Evolutionary conservation across 352 stramenopile species (phyloP), one percentile per base, ranked within the genome.

Genomic region (Globisporangium spinosum): DNA sequence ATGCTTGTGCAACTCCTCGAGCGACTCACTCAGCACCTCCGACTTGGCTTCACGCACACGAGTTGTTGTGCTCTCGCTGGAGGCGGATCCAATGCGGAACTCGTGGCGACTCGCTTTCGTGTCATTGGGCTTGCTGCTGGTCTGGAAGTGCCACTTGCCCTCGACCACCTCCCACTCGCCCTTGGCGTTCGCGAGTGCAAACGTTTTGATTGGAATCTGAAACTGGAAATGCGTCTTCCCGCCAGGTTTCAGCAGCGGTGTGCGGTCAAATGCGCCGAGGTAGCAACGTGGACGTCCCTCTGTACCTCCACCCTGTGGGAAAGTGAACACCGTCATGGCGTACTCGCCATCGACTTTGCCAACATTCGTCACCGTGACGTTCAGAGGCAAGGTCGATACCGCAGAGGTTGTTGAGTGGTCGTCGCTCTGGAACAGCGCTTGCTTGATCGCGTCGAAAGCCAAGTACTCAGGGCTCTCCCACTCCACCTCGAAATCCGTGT

Each of bases 401-500:
- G 35, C 62, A 4, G 66, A 62, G 25, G 67, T 77, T 20, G 72
- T 32, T 32, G 29, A 61, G 20, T 70, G 23, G 25, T 43, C 12
- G 13, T 60, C 8, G 10, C 56, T 35, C 7, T 51, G 47, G 12
- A 10, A 7, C 3, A 84, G 59, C 17, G 69, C 51, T 32, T 70
- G 57, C 10, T 59, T 23, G 34, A 82, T 47, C 38, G 58, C 22
- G 23, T 54, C 15, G 15, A 54, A 43, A 43, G 71, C 32, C 7
- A 81, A 40, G n/a, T 70, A 59, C 22, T 66, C 58, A 25, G 58
- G 7, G 9, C 53, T 47, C 32, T 62, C 68, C 76, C 60, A 93
- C 75, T 67, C 64, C 25, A 92, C 64, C 53, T 65, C 40, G 45
- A 96, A 95, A 2, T 70, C 73, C 38, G 79, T 91, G 76, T 96